Evolutionary conservation across 768 basidiomycete species (phyloP), one percentile per base, ranked within the genome.

Genomic region (Tulasnella sp.): DNA sequence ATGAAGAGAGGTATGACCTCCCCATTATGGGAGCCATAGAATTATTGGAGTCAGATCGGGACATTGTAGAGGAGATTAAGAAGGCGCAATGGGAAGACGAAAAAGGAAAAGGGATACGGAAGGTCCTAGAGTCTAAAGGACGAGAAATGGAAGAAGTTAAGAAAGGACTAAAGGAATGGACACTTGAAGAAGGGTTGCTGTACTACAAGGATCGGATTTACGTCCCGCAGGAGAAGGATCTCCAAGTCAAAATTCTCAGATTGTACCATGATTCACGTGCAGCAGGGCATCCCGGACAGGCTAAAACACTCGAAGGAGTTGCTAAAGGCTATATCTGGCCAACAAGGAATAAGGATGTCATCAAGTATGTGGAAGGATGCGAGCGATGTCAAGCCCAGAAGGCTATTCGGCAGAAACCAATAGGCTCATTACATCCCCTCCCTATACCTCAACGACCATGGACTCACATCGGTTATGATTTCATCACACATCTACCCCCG

Each of bases 371-470:
- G 33, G 3, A 28, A 4, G 27, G 45, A 3, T 65, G 64, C 53
- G 49, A 60, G 1, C 29, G 28, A 3, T 63, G 63, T 49, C 40
- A 49, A 27, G 35, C 53, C 5, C 37, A 32, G 24, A 64, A 63
- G 34, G n/a, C 39, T 1, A 22, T 22, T 1, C 51, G 48, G 4
- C 51, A 56, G 19, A 20, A 40, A 8, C 53, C 49, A 0, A 54
- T 48, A 22, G 63, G 63, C 1, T n/a, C 39, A 6, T 55, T 65
- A 2, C 22, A 57, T 22, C 49, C 60, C 0, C 53, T 64, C 7
- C 58, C 59, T 1, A 37, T 58, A 1, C 61, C 64, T 3, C 8
- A 28, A 5, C n/a, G 34, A 27, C 62, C 62, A 0, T 66, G 65
- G 64, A 4, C 9, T 6, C 47, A 55, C 2, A 53, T 65, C 15